phyloP scores from a whole-genome alignment of 2,329 filamentous ascomycete genomes.

The Venturia pyrina region DNA sequence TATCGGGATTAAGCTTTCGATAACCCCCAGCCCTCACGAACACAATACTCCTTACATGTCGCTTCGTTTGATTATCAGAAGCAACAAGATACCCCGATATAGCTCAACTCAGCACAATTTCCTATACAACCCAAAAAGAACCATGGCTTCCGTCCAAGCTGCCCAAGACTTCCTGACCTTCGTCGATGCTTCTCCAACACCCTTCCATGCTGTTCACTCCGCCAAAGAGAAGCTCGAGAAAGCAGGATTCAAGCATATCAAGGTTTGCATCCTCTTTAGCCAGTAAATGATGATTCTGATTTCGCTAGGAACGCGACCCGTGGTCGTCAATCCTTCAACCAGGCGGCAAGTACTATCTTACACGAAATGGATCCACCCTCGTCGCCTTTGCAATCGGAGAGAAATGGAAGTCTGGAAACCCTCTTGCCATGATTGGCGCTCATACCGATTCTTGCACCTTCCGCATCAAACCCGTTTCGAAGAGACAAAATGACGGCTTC shows the following conservation, averaged over 20 bases:
- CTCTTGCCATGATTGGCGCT: conserved; percentile 84
- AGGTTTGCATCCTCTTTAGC: conserved; percentile 32
- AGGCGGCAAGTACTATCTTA: conserved; percentile 93
- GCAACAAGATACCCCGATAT: neutral
- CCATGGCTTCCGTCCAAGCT: conserved; percentile 23
- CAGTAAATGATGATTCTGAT: neutral
- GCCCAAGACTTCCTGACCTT: conserved; percentile 85
- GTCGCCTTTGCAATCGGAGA: conserved; percentile 85
- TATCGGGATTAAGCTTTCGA: neutral
- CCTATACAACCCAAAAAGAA: neutral
- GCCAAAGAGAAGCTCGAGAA: conserved; percentile 65
- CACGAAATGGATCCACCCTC: conserved; percentile 84
- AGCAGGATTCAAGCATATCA: conserved; percentile 80
- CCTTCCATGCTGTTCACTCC: conserved; percentile 85
- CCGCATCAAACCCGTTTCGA: conserved; percentile 87
- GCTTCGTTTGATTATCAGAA: neutral
- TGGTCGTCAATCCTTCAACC: conserved; percentile 73
- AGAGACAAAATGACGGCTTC: conserved; percentile 77
- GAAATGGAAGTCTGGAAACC: conserved; percentile 85
- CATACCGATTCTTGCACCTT: conserved; percentile 93
- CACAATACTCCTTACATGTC: neutral
- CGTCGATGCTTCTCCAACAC: conserved; percentile 93
- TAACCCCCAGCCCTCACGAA: neutral
- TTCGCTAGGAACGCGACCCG: conserved; percentile 63
- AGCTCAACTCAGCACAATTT: neutral